phyloP scores from a whole-genome alignment of 306 rosid genomes.

The Sphenostylis stenocarpa region DNA sequence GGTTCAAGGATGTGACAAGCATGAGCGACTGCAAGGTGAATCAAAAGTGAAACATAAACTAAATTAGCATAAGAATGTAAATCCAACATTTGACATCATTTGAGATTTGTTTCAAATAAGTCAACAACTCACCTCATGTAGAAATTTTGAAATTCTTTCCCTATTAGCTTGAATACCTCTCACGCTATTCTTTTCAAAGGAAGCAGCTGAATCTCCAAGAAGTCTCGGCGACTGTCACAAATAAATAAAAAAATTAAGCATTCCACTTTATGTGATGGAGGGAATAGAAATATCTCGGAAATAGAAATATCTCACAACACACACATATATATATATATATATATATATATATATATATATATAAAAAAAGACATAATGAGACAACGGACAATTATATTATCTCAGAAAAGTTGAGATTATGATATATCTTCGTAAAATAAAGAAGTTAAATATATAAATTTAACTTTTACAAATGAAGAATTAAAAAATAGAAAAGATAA shows the following conservation, averaged over 20 bases:
- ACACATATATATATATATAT: no score
- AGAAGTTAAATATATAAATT: no score
- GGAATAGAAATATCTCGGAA: no score
- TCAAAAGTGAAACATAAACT: conserved; percentile 32
- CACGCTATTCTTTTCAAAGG: conserved; percentile 92
- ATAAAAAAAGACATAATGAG: no score
- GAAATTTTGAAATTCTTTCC: conserved; percentile 89
- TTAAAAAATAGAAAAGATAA: no score
- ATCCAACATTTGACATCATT: conserved; percentile 11
- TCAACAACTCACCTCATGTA: conserved; percentile 70
- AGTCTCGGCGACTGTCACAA: conserved; percentile 74
- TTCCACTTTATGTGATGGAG: no score
- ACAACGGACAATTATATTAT: no score
- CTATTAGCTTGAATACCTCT: conserved; percentile 89
- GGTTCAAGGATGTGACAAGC: conserved; percentile 95
- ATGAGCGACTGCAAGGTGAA: conserved; percentile 75
- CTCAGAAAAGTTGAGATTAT: no score
- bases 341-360: no score
- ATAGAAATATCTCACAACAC: no score
- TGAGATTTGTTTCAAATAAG: conserved; percentile 13
- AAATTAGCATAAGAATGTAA: conserved; percentile 41
- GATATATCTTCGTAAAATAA: no score
- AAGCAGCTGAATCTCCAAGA: conserved; percentile 88
- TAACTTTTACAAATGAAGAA: no score
- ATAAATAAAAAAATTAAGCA: background rate